Evolutionary conservation across 2,329 filamentous ascomycete species (phyloP), one percentile per base, ranked within the genome.

Genomic region (Phyllosticta paracitricarpa): DNA sequence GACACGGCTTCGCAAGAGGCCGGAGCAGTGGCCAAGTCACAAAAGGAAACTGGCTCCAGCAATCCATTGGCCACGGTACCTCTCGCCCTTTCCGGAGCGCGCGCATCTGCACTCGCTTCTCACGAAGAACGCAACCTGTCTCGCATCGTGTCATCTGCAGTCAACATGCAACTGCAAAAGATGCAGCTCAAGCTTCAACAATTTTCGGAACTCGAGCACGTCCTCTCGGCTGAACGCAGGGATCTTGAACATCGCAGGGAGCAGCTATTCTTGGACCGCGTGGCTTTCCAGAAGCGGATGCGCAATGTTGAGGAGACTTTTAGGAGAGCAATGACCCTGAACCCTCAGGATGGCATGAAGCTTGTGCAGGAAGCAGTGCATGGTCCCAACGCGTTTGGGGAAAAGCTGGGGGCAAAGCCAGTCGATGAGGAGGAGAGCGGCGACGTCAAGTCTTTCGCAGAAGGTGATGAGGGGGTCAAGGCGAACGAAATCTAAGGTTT

Each of bases 51-150:
- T 30, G 28, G 28, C 28, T 30, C 28, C 9, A 30, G 28, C 53
- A 73, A 76, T 64, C 70, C 74, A 1, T 74, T 91, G 57, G 85
- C 91, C 6, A 92, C 87, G 30, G 87, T 96, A 61, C 91, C 92
- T 1, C 82, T 99, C 57, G 91, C 90, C 19, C 84, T 92, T 8
- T 88, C 93, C 64, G 92, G 92, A 12, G 91, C 90, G 2, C 89
- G 94, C 63, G 85, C 92, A 1, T 88, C 89, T 7, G 94, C 88
- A 3, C 85, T 99, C 35, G 92, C 93, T 28, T 97, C 93, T 2
- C 91, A 97, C 68, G 93, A 97, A 74, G 94, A 99, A 75, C 89
- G 95, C 62, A 91, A 97, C 75, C 94, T 97, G 84, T 96, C 92
- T 22, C 89, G 91, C 17, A 84, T 97, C 55, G 90, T 99, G 9